phyloP scores from a whole-genome alignment of 805 yeast species.

The Cyberlindnera mississippiensis region DNA sequence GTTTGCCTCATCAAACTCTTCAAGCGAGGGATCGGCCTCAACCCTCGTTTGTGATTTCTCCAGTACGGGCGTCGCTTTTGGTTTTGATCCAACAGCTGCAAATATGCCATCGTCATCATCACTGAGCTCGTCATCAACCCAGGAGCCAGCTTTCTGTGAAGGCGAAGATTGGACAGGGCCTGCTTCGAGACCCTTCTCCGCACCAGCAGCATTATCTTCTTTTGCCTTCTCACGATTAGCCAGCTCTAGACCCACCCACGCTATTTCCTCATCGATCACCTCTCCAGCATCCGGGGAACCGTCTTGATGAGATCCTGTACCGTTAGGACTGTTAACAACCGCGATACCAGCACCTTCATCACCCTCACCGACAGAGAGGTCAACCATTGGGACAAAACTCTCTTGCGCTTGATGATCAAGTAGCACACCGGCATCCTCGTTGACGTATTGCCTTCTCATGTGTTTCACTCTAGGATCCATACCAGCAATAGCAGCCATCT shows the following conservation, averaged over 20 bases:
- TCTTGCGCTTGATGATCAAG: slow-evolving; percentile 14
- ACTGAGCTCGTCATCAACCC: background rate
- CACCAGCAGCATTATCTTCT: background rate
- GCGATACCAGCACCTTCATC: background rate
- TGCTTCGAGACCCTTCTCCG: too few relatives aligned
- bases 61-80: background rate
- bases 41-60: background rate
- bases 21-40: slow-evolving; percentile 5
- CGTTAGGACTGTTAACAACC: background rate
- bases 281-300: background rate
- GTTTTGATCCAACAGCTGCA: background rate
- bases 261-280: background rate
- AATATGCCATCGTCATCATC: slow-evolving; percentile 1
- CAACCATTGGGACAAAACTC: slow-evolving; percentile 5
- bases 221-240: background rate
- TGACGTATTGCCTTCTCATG: slow-evolving; percentile 37
- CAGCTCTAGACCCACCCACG: background rate
- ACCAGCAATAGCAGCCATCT: slow-evolving; percentile 49
- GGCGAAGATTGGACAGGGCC: background rate
- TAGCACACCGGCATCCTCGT: slow-evolving; percentile 30
- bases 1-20: slow-evolving; percentile 12
- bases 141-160: too few relatives aligned
- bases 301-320: background rate
- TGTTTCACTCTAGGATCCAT: slow-evolving; percentile 38
- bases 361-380: background rate